Evolutionary conservation across 345 rosid genomes (phyloP), one percentile per base, ranked within the genome.

Genomic region (Eucalyptus pauciflora): DNA sequence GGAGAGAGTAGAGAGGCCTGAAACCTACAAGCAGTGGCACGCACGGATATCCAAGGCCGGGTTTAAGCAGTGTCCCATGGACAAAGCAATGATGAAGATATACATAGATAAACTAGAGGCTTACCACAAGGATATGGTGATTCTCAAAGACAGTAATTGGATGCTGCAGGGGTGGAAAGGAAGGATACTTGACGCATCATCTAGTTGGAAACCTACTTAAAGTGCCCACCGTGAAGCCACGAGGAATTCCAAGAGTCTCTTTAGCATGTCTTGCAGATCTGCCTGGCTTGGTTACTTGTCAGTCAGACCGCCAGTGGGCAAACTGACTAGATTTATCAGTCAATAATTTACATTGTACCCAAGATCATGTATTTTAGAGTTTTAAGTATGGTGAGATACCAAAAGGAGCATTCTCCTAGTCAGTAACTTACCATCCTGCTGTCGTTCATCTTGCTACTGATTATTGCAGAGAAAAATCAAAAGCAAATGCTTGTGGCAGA

Each of bases 11-110:
- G 94, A 92, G 90, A 92, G 96, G 88, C 94, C 96, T 0, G 96
- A 94, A 90, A 91, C 93, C 3, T 93, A 92, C 88, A 94, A 93
- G 94, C 95, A 94, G 88, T 94, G 96, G 95, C 95, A 92, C 45
- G 88, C 29, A 7, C 89, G 96, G 89, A 89, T 50, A 18, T 31
- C 83, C 87, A 90, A 91, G 90, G 95, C 93, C 7, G 95, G 97
- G 88, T 93, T 95, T 89, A 91, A 50, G 91, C 90, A 91, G 86
- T 93, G 89, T 41, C 91, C 93, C 2, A 45, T 93, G 52, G 91
- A 93, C 45, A 62, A 86, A 90, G 89, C 33, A 33, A 67, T 94
- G 15, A 86, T 94, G 81, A 86, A 89, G 85, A 92, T 49, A 86
- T 89, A 88, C 33, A 87, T 37, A 86, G 45, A 27, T 4, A 86